Percentiles rank a stretch among this genome's conserved stretches.
Conservation (phyloP, 2,329 filamentous ascomycete genomes). For the Aspergillus melleus region DNA sequence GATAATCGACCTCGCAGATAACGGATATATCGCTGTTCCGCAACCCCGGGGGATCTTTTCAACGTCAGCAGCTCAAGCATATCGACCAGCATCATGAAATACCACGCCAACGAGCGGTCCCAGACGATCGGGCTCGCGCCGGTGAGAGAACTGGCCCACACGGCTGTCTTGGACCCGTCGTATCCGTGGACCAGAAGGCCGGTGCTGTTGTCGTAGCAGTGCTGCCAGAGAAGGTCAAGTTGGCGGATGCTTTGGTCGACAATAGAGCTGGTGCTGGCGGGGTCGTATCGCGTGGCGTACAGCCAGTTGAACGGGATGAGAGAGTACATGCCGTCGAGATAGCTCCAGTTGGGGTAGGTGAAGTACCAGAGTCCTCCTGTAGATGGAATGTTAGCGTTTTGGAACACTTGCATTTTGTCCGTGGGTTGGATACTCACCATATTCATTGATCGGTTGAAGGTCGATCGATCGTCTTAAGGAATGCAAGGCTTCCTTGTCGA, state of each 20-base stretch:
- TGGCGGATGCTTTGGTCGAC: slow-evolving; percentile 50
- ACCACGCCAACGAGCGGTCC: slow-evolving; percentile 58
- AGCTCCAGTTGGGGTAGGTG: slow-evolving; percentile 53
- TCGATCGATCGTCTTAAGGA: slow-evolving; percentile 21
- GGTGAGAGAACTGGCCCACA: slow-evolving; percentile 53
- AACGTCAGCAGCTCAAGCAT: slow-evolving; percentile 42
- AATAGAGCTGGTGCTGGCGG: slow-evolving; percentile 37
- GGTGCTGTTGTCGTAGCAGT: slow-evolving; percentile 42
- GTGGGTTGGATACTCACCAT: too few species aligned
- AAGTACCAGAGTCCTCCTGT: slow-evolving; percentile 23
- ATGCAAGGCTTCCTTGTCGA: slow-evolving; percentile 14
- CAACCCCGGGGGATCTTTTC: not conserved
- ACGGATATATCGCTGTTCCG: not conserved
- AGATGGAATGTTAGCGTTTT: too few species aligned
- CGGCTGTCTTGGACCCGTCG: slow-evolving; percentile 49
- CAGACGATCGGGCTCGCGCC: slow-evolving; percentile 56
- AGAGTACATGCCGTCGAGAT: slow-evolving; percentile 56
- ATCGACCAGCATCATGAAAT: slow-evolving; percentile 54
- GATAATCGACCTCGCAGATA: slow-evolving; percentile 41
- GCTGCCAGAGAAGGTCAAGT: slow-evolving; percentile 47
- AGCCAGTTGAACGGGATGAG: slow-evolving; percentile 17
- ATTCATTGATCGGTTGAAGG: slow-evolving; percentile 18
- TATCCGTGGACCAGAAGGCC: slow-evolving; percentile 57
- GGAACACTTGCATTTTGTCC: too few species aligned
- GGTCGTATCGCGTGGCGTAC: slow-evolving; percentile 32